Evolutionary conservation across 345 rosid species (phyloP), one percentile per base, ranked within the genome.

Genomic region (Turnera subulata): DNA sequence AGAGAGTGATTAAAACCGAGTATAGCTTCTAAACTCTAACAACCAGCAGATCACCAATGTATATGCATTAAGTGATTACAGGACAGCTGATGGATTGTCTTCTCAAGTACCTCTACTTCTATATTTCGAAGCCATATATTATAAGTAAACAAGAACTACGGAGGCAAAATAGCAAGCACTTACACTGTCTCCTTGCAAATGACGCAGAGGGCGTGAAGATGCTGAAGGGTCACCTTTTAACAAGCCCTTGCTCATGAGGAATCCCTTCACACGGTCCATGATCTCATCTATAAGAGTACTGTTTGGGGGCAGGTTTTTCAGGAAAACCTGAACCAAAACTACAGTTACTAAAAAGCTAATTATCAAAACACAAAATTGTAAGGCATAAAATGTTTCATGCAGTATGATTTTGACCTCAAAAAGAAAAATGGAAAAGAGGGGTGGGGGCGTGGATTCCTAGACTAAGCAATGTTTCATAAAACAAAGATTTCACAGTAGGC

Each of bases 221-320:
- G 78, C 65, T 7, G 82, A 78, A 54, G 86, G 80, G 74, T 92
- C 98, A 69, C 91, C 98, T 78, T 83, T 86, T 57, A 92, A 73
- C 69, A 92, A 77, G 57, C 84, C 93, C 73, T 78, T 83, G 80
- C 91, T 92, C 49, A 81, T 79, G 43, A 92, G 95, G 74, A 92
- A 86, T 11, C 79, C 96, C 71, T 78, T 92, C 68, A 92, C 96
- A 16, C 87, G 89, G 66, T 89, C 96, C 74, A 80, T 76, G 70
- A 92, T 88, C 81, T 92, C 96, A 25, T 86, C 78, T 68, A 82
- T 84, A 46, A 92, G 85, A 44, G 88, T 65, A 69, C 84, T 92
- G 80, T 73, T 88, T n/a, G 98, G 98, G 25, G 96, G 98, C 45
- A 88, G 83, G 55, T 83, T 88, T 75, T 89, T 92, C 5, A 92